Evolutionary conservation across 2,329 filamentous ascomycete genomes (phyloP).

Genomic region (Colletotrichum limetticola): DNA sequence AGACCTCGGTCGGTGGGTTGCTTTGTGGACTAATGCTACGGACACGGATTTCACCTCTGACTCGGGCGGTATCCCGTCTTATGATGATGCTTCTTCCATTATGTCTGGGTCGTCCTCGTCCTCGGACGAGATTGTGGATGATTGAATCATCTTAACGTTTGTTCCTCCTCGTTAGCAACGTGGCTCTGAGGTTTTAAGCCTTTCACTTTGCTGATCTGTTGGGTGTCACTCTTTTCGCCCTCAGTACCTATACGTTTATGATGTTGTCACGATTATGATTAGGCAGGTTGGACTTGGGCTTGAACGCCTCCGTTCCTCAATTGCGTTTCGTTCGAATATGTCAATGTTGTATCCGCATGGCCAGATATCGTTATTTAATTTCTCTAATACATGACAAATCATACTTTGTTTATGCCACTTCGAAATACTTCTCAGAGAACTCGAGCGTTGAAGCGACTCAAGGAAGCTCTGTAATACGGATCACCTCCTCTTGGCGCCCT

Average conservation of each 20-base stretch:
- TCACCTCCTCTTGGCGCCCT: no score
- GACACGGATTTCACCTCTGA: constrained; percentile 21
- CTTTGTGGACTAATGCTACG: constrained; percentile 22
- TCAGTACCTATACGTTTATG: background rate
- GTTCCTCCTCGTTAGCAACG: background rate
- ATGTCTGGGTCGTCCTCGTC: background rate
- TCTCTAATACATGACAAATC: no score
- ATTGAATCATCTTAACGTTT: background rate
- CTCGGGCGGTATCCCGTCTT: constrained; percentile 17
- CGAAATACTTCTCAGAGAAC: no score
- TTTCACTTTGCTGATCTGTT: background rate
- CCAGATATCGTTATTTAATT: no score
- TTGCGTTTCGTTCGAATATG: background rate
- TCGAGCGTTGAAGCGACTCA: no score
- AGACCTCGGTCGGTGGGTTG: constrained; percentile 12
- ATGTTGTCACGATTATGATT: background rate
- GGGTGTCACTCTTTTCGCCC: background rate
- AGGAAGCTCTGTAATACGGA: no score
- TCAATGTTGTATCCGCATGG: background rate
- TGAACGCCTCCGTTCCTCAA: background rate
- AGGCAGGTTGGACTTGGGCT: background rate
- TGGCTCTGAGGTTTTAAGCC: background rate
- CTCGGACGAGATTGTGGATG: constrained; percentile 1
- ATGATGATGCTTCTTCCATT: constrained; percentile 10
- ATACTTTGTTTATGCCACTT: no score